Evolutionary conservation across 371 early-diverging fungal species (phyloP), one percentile per base, ranked within the genome.

Genomic region (Mucor irregularis): DNA sequence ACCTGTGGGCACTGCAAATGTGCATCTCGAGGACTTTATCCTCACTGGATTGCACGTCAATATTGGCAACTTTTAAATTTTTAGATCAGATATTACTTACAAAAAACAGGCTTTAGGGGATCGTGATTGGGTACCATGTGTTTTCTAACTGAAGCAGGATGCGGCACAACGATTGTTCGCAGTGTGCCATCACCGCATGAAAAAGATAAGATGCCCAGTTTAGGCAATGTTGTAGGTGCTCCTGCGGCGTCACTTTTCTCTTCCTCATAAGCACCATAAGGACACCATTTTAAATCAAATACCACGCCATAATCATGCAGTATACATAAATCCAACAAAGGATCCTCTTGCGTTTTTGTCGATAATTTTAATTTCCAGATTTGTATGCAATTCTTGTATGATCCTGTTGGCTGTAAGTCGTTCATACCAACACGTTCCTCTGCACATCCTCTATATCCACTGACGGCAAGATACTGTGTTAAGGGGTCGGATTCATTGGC

Each of bases 381-480:
- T 48, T 86, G 86, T 39, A 86, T 74, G 25, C 57, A 58, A 14
- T 70, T 61, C 11, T 52, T 45, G 14, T 62, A 55, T 16, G 51
- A 30, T 5, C 68, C 69, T 2, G 59, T 43, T 3, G 39, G 50
- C 46, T 81, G 81, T 0, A 55, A 31, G 5, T 51, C 58, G 7
- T 77, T 71, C 11, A 84, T 26, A 13, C 64, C 39, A n/a, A 74
- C 66, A 40, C 72, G 73, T 33, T 78, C 77, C 2, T 69, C 62
- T 6, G 56, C 31, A n/a, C 70, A 66, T 3, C 69, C 56, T 48
- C 61, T 68, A 51, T 81, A 85, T 0, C 85, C 85, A 8, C 66
- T 83, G 19, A 82, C 65, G 8, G 85, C 87, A 1, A 86, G 46
- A 50, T 81, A 86, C 37, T 85, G 85, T 24, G 33, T 55, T 9